Percentiles rank a stretch among this genome's conserved stretches.
phyloP scores from a whole-genome alignment of 345 rosid genomes.

The Jatropha curcas region DNA sequence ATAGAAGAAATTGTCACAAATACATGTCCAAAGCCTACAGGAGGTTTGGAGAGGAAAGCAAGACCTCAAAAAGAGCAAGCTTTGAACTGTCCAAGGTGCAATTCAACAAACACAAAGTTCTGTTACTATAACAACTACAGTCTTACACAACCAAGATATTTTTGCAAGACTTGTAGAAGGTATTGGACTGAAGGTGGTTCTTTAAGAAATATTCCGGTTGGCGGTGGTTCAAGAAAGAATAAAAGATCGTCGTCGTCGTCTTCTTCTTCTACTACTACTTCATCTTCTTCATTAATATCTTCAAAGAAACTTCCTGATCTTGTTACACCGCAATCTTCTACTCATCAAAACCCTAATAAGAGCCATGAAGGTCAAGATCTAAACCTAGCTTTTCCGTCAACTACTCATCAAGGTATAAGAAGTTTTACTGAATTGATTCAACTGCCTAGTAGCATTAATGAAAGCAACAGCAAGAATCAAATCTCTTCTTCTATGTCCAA shows the following conservation, averaged over 20 bases:
- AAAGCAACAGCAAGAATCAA: slow-evolving; percentile 37
- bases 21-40: slow-evolving; percentile 49
- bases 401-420: slow-evolving; percentile 51
- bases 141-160: slow-evolving; percentile 93
- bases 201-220: slow-evolving; percentile 91
- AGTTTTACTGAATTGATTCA: slow-evolving; percentile 67
- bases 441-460: slow-evolving; percentile 35
- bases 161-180: slow-evolving; percentile 96
- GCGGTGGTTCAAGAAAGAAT: slow-evolving; percentile 98
- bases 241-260: slow-evolving; percentile 65
- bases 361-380: slow-evolving; percentile 74
- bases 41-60: slow-evolving; percentile 56
- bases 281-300: slow-evolving; percentile 35
- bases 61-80: slow-evolving; percentile 84
- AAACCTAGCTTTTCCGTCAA: slow-evolving; percentile 58
- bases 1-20: slow-evolving; percentile 78
- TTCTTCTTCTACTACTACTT: slow-evolving; percentile 40
- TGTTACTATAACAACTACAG: slow-evolving; percentile 99
- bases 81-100: slow-evolving; percentile 94
- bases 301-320: slow-evolving; percentile 67
- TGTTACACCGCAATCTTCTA: slow-evolving; percentile 40
- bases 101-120: slow-evolving; percentile 91
- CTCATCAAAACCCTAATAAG: slow-evolving; percentile 52
- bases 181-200: slow-evolving; percentile 99
- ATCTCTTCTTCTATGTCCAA: slow-evolving; percentile 30